Evolutionary conservation across 2,329 filamentous ascomycete genomes (phyloP).

Genomic region (Cercospora janseana): DNA sequence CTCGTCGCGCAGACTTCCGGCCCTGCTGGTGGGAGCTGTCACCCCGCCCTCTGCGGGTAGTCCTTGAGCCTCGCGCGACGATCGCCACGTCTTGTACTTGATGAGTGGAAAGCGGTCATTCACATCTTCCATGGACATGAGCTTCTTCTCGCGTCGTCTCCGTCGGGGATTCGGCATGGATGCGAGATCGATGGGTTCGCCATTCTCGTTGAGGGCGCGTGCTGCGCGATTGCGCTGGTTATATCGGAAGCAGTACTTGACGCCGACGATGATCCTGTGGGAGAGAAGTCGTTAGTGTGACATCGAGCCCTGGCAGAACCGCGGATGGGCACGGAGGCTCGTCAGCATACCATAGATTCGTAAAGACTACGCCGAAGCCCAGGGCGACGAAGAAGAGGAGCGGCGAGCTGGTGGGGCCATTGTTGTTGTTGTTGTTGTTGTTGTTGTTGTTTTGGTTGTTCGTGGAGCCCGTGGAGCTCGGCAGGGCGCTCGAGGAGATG

Average conservation of each 20-base stretch:
- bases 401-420: constrained; percentile 65
- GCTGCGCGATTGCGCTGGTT: constrained; percentile 87
- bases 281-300: constrained; percentile 22
- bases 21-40: constrained; percentile 67
- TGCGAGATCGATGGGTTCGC: constrained; percentile 81
- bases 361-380: constrained; percentile 97
- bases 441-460: constrained; percentile 33
- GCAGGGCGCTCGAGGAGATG: constrained; percentile 14
- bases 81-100: constrained; percentile 96
- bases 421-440: constrained; percentile 27
- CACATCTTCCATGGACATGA: constrained; percentile 99
- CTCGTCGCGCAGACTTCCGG: constrained; percentile 66
- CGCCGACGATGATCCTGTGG: constrained; percentile 93
- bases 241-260: constrained; percentile 99
- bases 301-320: constrained; percentile 5
- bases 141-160: constrained; percentile 83
- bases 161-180: constrained; percentile 82
- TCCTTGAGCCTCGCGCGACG: constrained; percentile 76
- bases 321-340: constrained; percentile 11
- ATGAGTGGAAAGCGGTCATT: constrained; percentile 94
- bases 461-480: constrained; percentile 25
- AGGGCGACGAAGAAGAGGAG: constrained; percentile 91
- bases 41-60: constrained; percentile 83
- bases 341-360: constrained; percentile 77
- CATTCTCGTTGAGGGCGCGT: constrained; percentile 71